Base-by-base conservation (phyloP, 2,329 filamentous ascomycete species). In the Xylariaceae sp. region DNA sequence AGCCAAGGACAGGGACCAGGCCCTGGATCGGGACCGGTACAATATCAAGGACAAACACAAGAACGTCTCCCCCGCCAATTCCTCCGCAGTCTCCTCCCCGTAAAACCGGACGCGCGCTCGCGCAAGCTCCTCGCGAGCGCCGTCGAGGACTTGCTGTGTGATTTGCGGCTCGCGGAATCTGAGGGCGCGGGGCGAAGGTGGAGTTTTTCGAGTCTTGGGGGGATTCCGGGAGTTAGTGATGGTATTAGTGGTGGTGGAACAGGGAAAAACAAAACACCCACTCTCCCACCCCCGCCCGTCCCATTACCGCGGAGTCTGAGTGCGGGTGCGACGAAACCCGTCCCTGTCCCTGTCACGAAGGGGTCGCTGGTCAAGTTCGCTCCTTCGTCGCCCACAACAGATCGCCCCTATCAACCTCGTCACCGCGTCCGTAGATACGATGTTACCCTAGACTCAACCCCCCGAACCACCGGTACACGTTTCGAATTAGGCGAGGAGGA, bases 21-120 rank as follows among this genome's bases (percentile, higher is more conserved):
- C 2, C 17, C 17, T 18, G 17, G 17, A 18, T 18, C 9, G 37
- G 37, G 37, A 9, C 37, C 37, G 4, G 37, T 35, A 80, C 86
- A 50, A 82, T 5, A 30, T 30, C 23, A 30, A 30, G 23, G 23
- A 4, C 23, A 18, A 88, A 52, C 82, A 80, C 63, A 84, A 82
- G 89, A 92, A 72, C 80, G 88, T 2, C 87, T 95, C 57, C 92
- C 91, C 0, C 91, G 90, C 64, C 87, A 92, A 66, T 80, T 96
- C 2, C 87, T 89, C 0, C 80, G 90, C 47, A 81, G 88, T 55
- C 78, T 94, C 2, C 83, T 96, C 45, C 91, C 91, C 0, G 75
- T 77, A 0, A 72, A 73, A 6, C 77, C 82, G 0, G 84, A 90
- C 64, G 67, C 80, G 0, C 76, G 81, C 37, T 76, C 83, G 0